Base-by-base conservation (phyloP, 306 rosid genomes). In the Cicer arietinum region DNA sequence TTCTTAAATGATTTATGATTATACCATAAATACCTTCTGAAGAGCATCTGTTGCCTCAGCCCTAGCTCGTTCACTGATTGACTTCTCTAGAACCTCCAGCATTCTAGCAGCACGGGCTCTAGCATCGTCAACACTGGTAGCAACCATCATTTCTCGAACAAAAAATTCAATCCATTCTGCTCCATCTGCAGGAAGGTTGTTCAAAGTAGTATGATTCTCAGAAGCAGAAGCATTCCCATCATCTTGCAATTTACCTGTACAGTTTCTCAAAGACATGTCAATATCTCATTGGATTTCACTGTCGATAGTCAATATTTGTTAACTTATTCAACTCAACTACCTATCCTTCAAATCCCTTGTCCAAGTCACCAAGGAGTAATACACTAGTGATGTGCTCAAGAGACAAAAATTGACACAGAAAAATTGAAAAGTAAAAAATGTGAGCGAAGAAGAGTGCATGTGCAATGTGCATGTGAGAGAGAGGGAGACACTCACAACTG, bases 101-200 rank as follows among this genome's bases (percentile, higher is more conserved):
- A 88, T 85, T 84, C 89, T 87, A 47, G 95, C 77, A 73, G 92
- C 97, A 65, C 95, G 96, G n/a, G 81, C 83, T 81, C 88, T 87
- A 12, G 95, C 95, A 91, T 91, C 95, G 48, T 90, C 97, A 80
- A 92, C 77, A 76, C 86, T 90, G 42, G 83, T 85, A 65, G 97
- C 96, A 68, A 74, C 76, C 89, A 75, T 84, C 90, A 94, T 89
- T 81, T 94, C 97, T 78, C 84, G 85, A 20, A 94, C 97, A 79
- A 94, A 90, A 81, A 89, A 86, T 54, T 91, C 94, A 44, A 92
- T 89, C 98, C 98, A 91, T 81, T 90, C 96, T 1, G 89, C 86
- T 74, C 98, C 96, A 78, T 91, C 90, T 12, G 53, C 84, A 78
- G 91, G 91, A 69, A 90, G 90, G 73, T 84, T 86, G 65, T 75